phyloP scores from a whole-genome alignment of 495 filamentous ascomycete genomes.

The Penicillium simplicissimum region DNA sequence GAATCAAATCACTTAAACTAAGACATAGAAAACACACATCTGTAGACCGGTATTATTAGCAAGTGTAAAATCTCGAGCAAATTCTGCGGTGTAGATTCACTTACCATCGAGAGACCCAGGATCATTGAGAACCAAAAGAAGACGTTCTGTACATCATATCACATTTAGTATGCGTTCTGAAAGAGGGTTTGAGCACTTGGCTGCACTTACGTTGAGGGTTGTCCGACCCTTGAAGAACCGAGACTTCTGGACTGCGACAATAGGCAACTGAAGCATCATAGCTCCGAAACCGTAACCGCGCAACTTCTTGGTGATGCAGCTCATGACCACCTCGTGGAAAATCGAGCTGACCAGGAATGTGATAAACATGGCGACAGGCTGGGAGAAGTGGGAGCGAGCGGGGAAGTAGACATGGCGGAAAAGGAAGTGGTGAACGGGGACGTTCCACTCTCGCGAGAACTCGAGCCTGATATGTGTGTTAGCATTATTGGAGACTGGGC shows the following conservation, averaged over 20 bases:
- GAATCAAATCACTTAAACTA: constrained; percentile 48
- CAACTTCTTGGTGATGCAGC: constrained; percentile 96
- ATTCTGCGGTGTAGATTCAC: constrained; percentile 26
- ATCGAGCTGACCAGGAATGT: constrained; percentile 89
- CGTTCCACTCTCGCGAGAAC: constrained; percentile 97
- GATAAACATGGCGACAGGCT: constrained; percentile 79
- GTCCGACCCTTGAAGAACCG: constrained; percentile 69
- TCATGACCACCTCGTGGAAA: constrained; percentile 95
- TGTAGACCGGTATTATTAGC: constrained; percentile 17
- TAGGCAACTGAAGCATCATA: constrained; percentile 95
- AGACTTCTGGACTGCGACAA: constrained; percentile 85
- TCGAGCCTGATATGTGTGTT: constrained; percentile 64
- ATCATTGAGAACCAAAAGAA: constrained; percentile 98
- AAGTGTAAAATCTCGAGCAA: not conserved
- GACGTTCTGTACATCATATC: constrained; percentile 56
- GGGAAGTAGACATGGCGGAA: constrained; percentile 91
- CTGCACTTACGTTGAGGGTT: constrained; percentile 65
- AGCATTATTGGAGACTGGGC: not conserved
- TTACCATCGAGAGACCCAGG: constrained; percentile 79
- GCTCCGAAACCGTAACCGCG: constrained; percentile 90
- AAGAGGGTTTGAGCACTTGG: not conserved
- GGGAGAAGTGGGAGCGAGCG: constrained; percentile 69
- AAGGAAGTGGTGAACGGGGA: constrained; percentile 97
- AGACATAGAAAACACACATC: constrained; percentile 61
- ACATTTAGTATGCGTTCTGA: not conserved